Evolutionary conservation across 2,329 filamentous ascomycete genomes (phyloP), one percentile per base, ranked within the genome.

Genomic region (Penicillium carneum): DNA sequence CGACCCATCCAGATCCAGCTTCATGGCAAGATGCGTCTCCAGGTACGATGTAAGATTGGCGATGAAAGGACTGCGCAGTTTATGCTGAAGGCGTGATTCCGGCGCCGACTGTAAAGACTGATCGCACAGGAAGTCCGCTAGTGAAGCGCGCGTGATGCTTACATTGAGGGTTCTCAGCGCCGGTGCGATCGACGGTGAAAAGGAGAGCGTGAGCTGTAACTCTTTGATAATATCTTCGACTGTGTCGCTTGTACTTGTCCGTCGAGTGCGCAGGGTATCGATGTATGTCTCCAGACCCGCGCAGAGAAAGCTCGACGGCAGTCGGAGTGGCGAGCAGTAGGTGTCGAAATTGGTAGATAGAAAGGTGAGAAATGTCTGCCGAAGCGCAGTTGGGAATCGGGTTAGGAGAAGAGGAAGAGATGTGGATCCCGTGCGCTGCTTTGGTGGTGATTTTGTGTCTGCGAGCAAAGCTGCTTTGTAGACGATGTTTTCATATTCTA

Each of bases 391-490:
- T 1, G 84, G 83, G 69, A 85, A 80, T 61, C 82, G 81, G 3
- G 83, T 80, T 42, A 86, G 70, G 14, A 86, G 73, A 14, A 86
- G 70, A 0, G 84, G 84, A 3, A 86, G 76, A 16, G 78, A 72
- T 1, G 83, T 84, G 50, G 82, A 82, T 1, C 74, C 64, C 4
- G 75, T 71, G 20, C 66, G 64, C 11, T 60, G 57, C 16, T 56
- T 54, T 62, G 67, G 14, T 54, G 60, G 33, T 20, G 59, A 51
- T 12, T 69, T 63, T 2, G 76, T 71, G 16, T 79, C 74, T 2
- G 81, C 72, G 6, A 85, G 76, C 2, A 86, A 74, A n/a, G 83
- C 79, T 3, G 82, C 83, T 65, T 80, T 82, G 74, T 85, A 84
- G 18, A 70, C 74, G 49, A 78, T 76, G 47, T 79, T 80, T 62